Evolutionary conservation across 2,329 filamentous ascomycete species (phyloP), one percentile per base, ranked within the genome.

Genomic region (Neophaeococcomyces aloes): DNA sequence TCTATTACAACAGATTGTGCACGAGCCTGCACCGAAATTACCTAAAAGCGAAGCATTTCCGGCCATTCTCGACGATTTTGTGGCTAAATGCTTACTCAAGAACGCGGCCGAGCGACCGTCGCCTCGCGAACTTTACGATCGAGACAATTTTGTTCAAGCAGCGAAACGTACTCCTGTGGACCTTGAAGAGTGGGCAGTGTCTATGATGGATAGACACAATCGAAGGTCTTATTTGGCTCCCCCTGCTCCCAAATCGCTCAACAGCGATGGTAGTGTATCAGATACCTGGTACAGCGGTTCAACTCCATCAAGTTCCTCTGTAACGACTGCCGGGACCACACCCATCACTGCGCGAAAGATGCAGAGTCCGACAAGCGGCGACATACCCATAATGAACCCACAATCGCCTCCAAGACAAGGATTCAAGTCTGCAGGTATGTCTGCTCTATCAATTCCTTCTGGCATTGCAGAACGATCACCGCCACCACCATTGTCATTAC

Each of bases 11-110:
- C 88, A 94, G 61, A 98, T 98, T 61, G 91, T 98, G 18, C 83
- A 96, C 60, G 91, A 98, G 64, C 87, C 88, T 3, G 86, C 91
- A 3, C 91, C 91, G 1, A 88, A 78, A 61, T 74, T 98, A 40
- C 91, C 91, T 32, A 94, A 95, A 76, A 95, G 88, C 59, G 91
- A 96, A 60, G 91, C 91, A 2, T 98, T 98, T 71, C 91, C 91
- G 1, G 77, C 79, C 21, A 96, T 96, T 51, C 67, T 98, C 36
- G 89, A 96, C 56, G 87, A 96, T 53, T 94, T 96, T 78, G 89
- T 96, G 46, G 87, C 91, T 53, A 94, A 93, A 63, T 98, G 91
- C 65, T 69, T 98, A 53, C 80, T 81, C 63, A 98, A 98, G 69
- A 79, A 84, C 49, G 85, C 91, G 0, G 84, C 88, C 48, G 78